Conservation (phyloP, 140 eudicot genomes). For the Stevia rebaudiana region DNA sequence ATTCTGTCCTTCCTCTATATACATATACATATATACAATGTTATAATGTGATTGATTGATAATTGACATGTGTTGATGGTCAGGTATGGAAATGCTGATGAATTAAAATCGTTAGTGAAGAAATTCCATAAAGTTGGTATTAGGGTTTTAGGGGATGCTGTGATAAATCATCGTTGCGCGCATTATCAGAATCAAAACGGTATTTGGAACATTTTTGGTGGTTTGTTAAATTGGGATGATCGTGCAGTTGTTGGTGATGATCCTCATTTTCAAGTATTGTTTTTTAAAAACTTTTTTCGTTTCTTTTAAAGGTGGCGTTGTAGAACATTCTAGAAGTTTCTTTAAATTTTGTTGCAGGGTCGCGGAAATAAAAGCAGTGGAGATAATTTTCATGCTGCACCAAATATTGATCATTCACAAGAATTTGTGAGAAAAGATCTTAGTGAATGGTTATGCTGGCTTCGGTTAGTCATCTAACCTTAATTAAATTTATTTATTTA, state of each 20-base stretch:
- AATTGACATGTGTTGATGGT: slow-evolving; percentile 1
- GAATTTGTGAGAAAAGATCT: slow-evolving; percentile 91
- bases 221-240: slow-evolving; percentile 95
- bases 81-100: slow-evolving; percentile 84
- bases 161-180: slow-evolving; percentile 93
- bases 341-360: slow-evolving; percentile 42
- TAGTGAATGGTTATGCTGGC: slow-evolving; percentile 88
- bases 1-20: no score
- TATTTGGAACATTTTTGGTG: slow-evolving; percentile 91
- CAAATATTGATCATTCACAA: slow-evolving; percentile 95
- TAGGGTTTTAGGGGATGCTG: slow-evolving; percentile 87
- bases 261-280: slow-evolving; percentile 91
- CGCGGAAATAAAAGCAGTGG: slow-evolving; percentile 98
- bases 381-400: slow-evolving; percentile 97
- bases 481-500: background rate
- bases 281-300: background rate
- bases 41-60: background rate
- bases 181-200: slow-evolving; percentile 74
- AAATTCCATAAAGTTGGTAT: slow-evolving; percentile 75
- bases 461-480: slow-evolving; percentile 49
- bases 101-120: slow-evolving; percentile 59
- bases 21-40: background rate
- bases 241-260: slow-evolving; percentile 96
- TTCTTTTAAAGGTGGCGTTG: background rate
- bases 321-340: background rate